phyloP scores from a whole-genome alignment of 768 basidiomycete species.

The Tephrocybe sp. region DNA sequence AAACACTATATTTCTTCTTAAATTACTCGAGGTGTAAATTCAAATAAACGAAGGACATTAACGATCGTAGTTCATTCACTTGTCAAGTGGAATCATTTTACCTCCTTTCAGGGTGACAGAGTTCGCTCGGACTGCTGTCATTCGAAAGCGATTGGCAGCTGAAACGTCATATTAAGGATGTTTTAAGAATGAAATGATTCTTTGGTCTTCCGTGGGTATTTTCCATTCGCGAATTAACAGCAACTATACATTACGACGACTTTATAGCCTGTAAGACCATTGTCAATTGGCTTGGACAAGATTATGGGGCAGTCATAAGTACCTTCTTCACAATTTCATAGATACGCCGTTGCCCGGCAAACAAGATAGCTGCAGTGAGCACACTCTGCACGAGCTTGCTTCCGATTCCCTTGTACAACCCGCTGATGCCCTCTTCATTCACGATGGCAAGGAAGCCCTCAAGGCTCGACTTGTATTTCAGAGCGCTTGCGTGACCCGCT shows the following conservation, averaged over 20 bases:
- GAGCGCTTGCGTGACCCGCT: slow-evolving; percentile 65
- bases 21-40: neutral
- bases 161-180: too few relatives aligned
- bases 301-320: neutral
- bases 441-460: slow-evolving; percentile 79
- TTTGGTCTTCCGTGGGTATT: too few relatives aligned
- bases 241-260: slow-evolving; percentile 10
- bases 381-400: slow-evolving; percentile 92
- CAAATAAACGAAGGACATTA: too few relatives aligned
- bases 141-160: too few relatives aligned
- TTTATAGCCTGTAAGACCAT: slow-evolving; percentile 11
- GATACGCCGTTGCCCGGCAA: slow-evolving; percentile 82
- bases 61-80: too few relatives aligned
- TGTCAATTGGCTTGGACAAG: neutral
- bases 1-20: neutral
- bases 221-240: neutral
- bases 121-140: too few relatives aligned
- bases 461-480: slow-evolving; percentile 71
- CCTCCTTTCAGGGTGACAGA: too few relatives aligned
- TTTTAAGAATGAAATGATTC: too few relatives aligned
- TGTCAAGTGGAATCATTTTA: too few relatives aligned
- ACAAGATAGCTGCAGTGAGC: slow-evolving; percentile 90
- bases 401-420: slow-evolving; percentile 82
- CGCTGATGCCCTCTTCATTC: slow-evolving; percentile 73
- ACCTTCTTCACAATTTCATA: slow-evolving; percentile 68